Percentiles rank a stretch among this genome's conserved stretches.
Evolutionary conservation across 2,329 filamentous ascomycete genomes (phyloP).

Genomic region (Aspergillus carbonarius): DNA sequence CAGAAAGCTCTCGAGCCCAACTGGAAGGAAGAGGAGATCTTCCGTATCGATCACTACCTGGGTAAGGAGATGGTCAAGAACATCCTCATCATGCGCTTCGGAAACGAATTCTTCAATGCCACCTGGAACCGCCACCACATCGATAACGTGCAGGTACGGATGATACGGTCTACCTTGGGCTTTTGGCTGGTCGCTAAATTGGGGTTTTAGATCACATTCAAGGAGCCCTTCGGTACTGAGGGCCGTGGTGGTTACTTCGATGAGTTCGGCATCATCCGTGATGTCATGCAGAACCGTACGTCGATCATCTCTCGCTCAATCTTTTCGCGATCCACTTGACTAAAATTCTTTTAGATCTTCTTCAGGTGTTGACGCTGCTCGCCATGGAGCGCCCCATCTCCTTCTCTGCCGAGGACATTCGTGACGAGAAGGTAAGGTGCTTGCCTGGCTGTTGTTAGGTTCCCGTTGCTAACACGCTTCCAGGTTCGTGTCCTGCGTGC

Average conservation of each 20-base stretch:
- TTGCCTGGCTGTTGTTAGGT: background rate
- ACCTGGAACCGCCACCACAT: conserved; percentile 99
- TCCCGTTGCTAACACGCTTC: conserved; percentile 3
- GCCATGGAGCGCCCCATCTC: conserved; percentile 98
- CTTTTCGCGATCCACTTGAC: background rate
- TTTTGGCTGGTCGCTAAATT: background rate
- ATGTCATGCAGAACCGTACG: conserved; percentile 97
- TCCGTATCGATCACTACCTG: conserved; percentile 98
- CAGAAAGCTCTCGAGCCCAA: conserved; percentile 94
- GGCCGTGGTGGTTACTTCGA: conserved; percentile 98
- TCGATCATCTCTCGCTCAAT: conserved; percentile 10
- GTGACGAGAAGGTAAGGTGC: conserved; percentile 75
- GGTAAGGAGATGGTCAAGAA: conserved; percentile 99
- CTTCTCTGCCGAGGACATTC: conserved; percentile 96
- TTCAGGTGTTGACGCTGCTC: conserved; percentile 92
- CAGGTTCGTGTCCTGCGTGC: conserved; percentile 83
- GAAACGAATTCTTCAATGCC: conserved; percentile 96
- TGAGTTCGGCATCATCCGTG: conserved; percentile 98
- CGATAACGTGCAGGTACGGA: conserved; percentile 80
- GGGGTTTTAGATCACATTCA: conserved; percentile 76
- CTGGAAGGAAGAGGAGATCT: conserved; percentile 98
- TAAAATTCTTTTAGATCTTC: conserved; percentile 61
- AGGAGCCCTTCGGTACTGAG: conserved; percentile 98
- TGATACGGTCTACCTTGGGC: background rate
- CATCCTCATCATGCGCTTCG: conserved; percentile 94